These are phyloP conservation scores for Lachnellula subtilissima DNA, from an alignment of 2,329 filamentous ascomycete species.

Conservation along the genomic window DNA sequence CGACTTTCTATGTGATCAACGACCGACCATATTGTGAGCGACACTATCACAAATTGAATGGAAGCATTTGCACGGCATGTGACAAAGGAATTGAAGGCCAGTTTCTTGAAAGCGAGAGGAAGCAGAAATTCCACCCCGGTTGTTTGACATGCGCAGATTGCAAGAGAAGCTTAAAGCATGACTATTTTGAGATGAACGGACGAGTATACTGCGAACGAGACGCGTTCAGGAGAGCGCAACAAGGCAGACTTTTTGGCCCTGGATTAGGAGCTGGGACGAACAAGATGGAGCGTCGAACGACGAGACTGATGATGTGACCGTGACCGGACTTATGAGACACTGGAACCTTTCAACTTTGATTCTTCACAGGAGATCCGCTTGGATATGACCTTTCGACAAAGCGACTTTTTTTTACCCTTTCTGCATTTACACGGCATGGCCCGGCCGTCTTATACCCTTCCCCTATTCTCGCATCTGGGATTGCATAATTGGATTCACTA, in stretches of 20 bases:
- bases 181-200: conserved; percentile 86
- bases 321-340: conserved; percentile 2
- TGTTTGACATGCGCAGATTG: conserved; percentile 87
- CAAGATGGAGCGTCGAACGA: conserved; percentile 43
- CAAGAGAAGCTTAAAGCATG: conserved; percentile 65
- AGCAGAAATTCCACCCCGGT: conserved; percentile 76
- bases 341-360: background rate
- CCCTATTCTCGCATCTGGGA: conserved; percentile 12
- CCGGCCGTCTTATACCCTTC: conserved; percentile 18
- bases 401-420: background rate
- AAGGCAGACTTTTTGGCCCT: conserved; percentile 17
- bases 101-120: conserved; percentile 77
- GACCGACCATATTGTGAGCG: conserved; percentile 86
- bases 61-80: conserved; percentile 77
- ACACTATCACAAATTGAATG: conserved; percentile 89
- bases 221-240: conserved; percentile 45
- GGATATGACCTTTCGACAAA: conserved; percentile 1
- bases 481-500: conserved; percentile 8
- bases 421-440: conserved; percentile 16
- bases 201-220: conserved; percentile 82
- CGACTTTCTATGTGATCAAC: conserved; percentile 86
- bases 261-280: conserved; percentile 18
- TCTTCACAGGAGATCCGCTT: background rate
- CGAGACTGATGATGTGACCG: conserved; percentile 43
- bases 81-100: conserved; percentile 85